A percentile compares a stretch with the other conserved stretches of the same genome.
Evolutionary conservation across 352 stramenopile genomes (phyloP).

Genomic region (Pythium scleroteichum): DNA sequence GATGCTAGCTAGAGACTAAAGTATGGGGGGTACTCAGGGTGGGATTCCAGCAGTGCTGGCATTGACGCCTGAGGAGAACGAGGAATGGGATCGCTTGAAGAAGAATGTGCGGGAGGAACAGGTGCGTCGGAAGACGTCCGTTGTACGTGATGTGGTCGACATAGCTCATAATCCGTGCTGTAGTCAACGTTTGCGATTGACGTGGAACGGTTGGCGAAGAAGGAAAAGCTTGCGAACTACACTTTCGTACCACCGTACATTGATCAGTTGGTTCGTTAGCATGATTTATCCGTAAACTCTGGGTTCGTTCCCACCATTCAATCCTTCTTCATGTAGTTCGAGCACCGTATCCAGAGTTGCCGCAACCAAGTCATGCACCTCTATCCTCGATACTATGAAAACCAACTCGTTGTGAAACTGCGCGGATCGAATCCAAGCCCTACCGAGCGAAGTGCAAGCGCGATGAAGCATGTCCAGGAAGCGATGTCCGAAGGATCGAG

Average conservation of each 20-base stretch:
- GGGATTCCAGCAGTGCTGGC: slow-evolving; percentile 61
- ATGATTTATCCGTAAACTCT: not conserved
- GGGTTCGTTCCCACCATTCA: not conserved
- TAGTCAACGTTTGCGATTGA: slow-evolving; percentile 18
- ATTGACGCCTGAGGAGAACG: slow-evolving; percentile 42
- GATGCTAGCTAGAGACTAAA: not conserved
- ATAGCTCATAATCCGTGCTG: not conserved
- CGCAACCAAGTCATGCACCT: slow-evolving; percentile 65
- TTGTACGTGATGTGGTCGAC: not conserved
- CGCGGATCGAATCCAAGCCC: slow-evolving; percentile 6
- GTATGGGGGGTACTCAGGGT: slow-evolving; percentile 31
- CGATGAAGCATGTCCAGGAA: slow-evolving; percentile 48
- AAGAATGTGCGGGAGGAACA: slow-evolving; percentile 40
- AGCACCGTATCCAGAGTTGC: slow-evolving; percentile 40
- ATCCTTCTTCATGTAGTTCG: slow-evolving; percentile 30
- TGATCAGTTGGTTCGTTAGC: slow-evolving; percentile 24
- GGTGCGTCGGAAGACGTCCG: slow-evolving; percentile 1
- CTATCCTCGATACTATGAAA: slow-evolving; percentile 65
- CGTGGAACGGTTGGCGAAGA: slow-evolving; percentile 22
- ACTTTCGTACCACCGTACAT: slow-evolving; percentile 12
- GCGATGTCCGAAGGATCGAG: slow-evolving; percentile 37
- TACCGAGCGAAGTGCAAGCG: slow-evolving; percentile 13
- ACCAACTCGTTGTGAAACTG: slow-evolving; percentile 36
- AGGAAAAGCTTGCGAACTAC: slow-evolving; percentile 23
- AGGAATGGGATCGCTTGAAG: slow-evolving; percentile 43